Conservation (phyloP, 176 grass and related monocot genomes). For the Paspalum vaginatum region DNA sequence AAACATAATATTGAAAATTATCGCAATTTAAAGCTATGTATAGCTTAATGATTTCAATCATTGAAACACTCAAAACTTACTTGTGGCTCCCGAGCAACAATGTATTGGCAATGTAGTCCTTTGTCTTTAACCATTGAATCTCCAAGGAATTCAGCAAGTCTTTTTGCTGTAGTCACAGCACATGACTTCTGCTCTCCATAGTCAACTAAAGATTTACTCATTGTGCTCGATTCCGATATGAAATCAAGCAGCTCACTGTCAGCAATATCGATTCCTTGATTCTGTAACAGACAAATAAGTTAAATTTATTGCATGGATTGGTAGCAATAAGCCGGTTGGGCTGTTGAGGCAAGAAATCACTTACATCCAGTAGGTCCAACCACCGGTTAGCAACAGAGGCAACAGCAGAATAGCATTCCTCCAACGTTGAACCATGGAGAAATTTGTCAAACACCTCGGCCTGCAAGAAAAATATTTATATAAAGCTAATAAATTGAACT, state of each 20-base stretch:
- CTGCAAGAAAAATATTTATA: constrained; percentile 42
- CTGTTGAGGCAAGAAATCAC: constrained; percentile 33
- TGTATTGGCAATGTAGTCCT: constrained; percentile 94
- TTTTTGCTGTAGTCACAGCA: constrained; percentile 92
- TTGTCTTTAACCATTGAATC: constrained; percentile 97
- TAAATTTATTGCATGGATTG: constrained; percentile 35
- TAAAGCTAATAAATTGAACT: constrained; percentile 36
- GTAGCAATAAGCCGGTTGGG: constrained; percentile 17
- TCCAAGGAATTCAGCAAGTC: constrained; percentile 90
- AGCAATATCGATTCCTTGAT: constrained; percentile 94
- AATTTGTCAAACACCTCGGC: constrained; percentile 98
- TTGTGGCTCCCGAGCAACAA: constrained; percentile 89
- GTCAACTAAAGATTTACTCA: constrained; percentile 97
- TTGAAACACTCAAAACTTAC: constrained; percentile 54
- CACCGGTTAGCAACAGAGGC: constrained; percentile 94
- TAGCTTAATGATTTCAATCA: constrained; percentile 21
- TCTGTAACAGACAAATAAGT: constrained; percentile 59
- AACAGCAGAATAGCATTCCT: constrained; percentile 97
- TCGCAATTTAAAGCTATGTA: not conserved
- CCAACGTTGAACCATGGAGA: constrained; percentile 94
- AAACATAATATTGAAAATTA: not conserved
- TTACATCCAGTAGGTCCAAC: constrained; percentile 95
- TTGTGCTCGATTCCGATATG: constrained; percentile 96
- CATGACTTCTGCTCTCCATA: constrained; percentile 97
- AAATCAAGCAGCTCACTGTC: constrained; percentile 93